These are phyloP conservation scores for Bjerkandera adusta DNA, from an alignment of 1,284 basidiomycete genomes.

Conservation along the genomic window DNA sequence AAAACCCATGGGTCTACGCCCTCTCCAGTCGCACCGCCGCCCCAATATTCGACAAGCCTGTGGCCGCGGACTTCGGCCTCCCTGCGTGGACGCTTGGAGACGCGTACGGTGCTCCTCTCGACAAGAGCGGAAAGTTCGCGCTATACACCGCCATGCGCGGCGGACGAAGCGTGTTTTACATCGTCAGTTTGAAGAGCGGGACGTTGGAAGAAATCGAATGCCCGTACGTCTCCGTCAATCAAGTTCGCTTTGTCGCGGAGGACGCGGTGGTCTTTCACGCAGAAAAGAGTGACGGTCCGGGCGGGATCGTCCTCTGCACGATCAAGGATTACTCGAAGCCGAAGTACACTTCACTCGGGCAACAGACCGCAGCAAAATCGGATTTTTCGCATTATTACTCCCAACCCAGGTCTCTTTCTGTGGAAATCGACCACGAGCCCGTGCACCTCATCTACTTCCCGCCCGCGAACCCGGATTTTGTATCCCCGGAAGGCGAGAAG, in stretches of 20 bases:
- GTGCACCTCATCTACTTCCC: slow-evolving; percentile 60
- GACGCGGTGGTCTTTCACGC: slow-evolving; percentile 45
- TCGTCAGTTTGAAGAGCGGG: slow-evolving; percentile 39
- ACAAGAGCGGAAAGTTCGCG: slow-evolving; percentile 36
- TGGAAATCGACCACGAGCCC: slow-evolving; percentile 38
- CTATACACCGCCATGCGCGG: slow-evolving; percentile 48
- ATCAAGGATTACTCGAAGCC: slow-evolving; percentile 25
- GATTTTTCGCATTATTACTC: slow-evolving; percentile 40
- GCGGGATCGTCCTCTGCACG: slow-evolving; percentile 38
- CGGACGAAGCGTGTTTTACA: slow-evolving; percentile 50
- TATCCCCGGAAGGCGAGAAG: slow-evolving; percentile 45
- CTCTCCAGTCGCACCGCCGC: slow-evolving; percentile 31
- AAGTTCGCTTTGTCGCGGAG: slow-evolving; percentile 38
- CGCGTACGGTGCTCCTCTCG: slow-evolving; percentile 50
- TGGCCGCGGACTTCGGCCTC: slow-evolving; percentile 55
- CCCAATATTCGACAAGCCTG: slow-evolving; percentile 34
- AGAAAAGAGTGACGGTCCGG: slow-evolving; percentile 38
- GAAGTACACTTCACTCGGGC: slow-evolving; percentile 32
- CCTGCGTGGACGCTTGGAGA: slow-evolving; percentile 57
- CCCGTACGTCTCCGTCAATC: slow-evolving; percentile 45
- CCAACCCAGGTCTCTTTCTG: slow-evolving; percentile 41
- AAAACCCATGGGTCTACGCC: slow-evolving; percentile 64
- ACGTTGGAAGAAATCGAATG: slow-evolving; percentile 33
- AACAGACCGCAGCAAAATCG: slow-evolving; percentile 19
- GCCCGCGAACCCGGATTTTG: slow-evolving; percentile 61